Conservation (phyloP, 1,139 yeast genomes). For the Pichia sp. region DNA sequence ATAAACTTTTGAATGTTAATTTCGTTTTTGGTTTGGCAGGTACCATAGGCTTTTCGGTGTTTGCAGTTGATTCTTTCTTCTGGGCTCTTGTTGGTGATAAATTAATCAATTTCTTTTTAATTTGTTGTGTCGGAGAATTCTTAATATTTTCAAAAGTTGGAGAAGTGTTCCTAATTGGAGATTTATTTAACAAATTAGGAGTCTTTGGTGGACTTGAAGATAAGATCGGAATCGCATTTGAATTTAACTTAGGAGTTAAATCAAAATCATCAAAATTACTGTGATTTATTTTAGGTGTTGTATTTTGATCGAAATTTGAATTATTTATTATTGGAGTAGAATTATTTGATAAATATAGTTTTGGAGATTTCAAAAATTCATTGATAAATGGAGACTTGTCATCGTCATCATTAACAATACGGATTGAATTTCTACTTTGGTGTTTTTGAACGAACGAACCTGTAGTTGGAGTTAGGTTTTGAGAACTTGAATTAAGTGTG, state of each 20-base stretch:
- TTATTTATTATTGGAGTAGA: constrained; percentile 1
- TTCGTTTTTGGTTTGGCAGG: constrained; percentile 14
- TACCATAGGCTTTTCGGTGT: not conserved
- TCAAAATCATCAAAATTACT: not conserved
- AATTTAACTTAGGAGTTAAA: constrained; percentile 1
- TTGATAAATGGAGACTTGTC: constrained; percentile 6
- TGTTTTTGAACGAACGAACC: constrained; percentile 9
- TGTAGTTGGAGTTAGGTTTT: not conserved
- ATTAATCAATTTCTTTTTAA: constrained; percentile 5
- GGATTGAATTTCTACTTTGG: constrained; percentile 18
- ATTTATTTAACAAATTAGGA: constrained; percentile 10
- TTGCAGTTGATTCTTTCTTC: not conserved
- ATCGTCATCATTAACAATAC: constrained; percentile 19
- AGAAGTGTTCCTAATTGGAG: constrained; percentile 15
- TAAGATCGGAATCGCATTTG: constrained; percentile 4
- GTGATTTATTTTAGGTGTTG: constrained; percentile 4
- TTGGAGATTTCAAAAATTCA: constrained; percentile 6
- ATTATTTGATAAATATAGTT: not conserved
- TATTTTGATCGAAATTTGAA: not conserved
- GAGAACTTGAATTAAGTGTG: not conserved
- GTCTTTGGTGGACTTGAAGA: constrained; percentile 8
- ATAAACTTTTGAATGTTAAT: constrained; percentile 26
- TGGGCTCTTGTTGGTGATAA: constrained; percentile 1
- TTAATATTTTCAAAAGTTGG: constrained; percentile 13
- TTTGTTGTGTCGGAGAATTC: constrained; percentile 4